These are phyloP conservation scores for Nicotiana attenuata DNA, from an alignment of 257 asterid species.

Conservation along the genomic window DNA sequence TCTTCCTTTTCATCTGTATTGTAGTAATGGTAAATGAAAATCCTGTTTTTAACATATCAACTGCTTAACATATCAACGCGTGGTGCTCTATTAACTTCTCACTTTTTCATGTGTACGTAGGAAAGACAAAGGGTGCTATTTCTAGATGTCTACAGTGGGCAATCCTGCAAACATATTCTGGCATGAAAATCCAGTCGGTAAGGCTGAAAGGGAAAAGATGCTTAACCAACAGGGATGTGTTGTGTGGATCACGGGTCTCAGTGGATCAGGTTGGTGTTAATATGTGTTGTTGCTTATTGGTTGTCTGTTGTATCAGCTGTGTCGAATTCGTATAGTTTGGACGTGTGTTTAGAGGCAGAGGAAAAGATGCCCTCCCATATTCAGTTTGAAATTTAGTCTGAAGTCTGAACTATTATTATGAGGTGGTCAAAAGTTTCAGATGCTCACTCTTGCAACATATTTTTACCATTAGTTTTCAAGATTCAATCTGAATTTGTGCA, in stretches of 20 bases:
- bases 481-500: conserved; percentile 25
- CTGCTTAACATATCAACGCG: too few relatives aligned
- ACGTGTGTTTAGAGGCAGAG: background rate
- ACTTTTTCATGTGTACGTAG: background rate
- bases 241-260: conserved; percentile 97
- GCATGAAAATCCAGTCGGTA: conserved; percentile 82
- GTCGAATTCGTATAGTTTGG: background rate
- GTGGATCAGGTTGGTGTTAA: conserved; percentile 75
- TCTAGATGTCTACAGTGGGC: conserved; percentile 61
- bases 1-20: conserved; percentile 15
- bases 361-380: background rate
- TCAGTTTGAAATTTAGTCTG: too few relatives aligned
- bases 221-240: conserved; percentile 90
- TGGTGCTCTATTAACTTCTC: background rate
- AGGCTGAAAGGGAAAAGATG: conserved; percentile 69
- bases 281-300: background rate
- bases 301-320: background rate
- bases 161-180: conserved; percentile 83
- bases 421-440: background rate
- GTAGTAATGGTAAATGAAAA: background rate
- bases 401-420: background rate
- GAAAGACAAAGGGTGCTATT: conserved; percentile 21
- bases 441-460: background rate
- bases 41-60: background rate
- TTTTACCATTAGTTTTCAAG: background rate